Evolutionary conservation across 805 yeast genomes (phyloP).

Genomic region (Komagataella kurtzmanii): DNA sequence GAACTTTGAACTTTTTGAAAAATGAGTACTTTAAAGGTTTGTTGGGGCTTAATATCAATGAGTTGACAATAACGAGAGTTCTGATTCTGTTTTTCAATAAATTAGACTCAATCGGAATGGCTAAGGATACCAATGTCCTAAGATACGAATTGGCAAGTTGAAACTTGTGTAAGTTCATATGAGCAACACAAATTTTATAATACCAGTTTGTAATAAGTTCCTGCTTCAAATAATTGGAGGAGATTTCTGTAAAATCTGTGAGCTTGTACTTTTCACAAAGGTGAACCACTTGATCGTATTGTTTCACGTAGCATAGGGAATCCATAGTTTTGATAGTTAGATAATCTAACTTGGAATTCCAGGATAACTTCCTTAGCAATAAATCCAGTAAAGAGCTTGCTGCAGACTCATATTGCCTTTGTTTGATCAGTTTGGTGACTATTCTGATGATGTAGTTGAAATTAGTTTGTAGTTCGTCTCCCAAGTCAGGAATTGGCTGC

Average conservation of each 20-base stretch:
- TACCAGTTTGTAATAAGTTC: not conserved
- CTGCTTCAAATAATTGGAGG: constrained; percentile 1
- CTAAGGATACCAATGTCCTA: not conserved
- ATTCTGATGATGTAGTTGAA: constrained; percentile 3
- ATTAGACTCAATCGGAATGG: not conserved
- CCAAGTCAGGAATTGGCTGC: not conserved
- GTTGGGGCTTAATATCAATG: not conserved
- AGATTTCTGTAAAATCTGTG: constrained; percentile 6
- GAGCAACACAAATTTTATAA: not conserved
- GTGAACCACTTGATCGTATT: not conserved
- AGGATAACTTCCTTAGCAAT: not conserved
- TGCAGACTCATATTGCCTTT: not conserved
- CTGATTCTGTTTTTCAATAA: not conserved
- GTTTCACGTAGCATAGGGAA: constrained; percentile 1
- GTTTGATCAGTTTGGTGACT: constrained; percentile 4
- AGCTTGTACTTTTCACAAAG: constrained; percentile 2
- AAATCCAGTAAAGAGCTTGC: constrained; percentile 2
- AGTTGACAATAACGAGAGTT: not conserved
- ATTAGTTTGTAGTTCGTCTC: not conserved
- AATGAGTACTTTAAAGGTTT: not conserved
- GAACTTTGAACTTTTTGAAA: not conserved
- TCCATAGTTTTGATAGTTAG: constrained; percentile 4
- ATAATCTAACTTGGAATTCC: constrained; percentile 2
- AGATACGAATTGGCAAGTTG: not conserved
- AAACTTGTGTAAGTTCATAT: not conserved